Conservation (phyloP, 257 asterid genomes). For the Schizonepeta tenuifolia region DNA sequence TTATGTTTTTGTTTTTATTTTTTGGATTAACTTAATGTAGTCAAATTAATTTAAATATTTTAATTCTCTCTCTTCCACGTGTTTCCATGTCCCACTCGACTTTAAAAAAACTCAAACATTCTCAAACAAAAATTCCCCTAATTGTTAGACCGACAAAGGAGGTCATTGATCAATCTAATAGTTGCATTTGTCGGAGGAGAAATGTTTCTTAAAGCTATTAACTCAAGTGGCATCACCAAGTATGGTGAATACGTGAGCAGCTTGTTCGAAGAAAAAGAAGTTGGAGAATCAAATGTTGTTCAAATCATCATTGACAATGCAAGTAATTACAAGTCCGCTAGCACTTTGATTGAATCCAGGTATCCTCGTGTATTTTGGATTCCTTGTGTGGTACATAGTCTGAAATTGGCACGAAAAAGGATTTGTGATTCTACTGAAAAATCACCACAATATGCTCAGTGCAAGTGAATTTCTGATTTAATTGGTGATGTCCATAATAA, state of each 20-base stretch:
- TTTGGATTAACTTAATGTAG: no score
- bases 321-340: background rate
- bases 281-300: background rate
- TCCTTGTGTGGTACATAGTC: background rate
- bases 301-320: background rate
- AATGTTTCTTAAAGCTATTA: background rate
- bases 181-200: background rate
- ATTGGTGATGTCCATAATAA: background rate
- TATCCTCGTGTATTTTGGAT: background rate
- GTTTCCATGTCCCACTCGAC: no score
- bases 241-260: background rate
- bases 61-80: no score
- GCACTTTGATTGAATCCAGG: background rate
- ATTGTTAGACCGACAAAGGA: no score
- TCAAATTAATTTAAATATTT: no score
- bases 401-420: background rate
- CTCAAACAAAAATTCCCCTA: no score
- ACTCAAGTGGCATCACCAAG: background rate
- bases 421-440: background rate
- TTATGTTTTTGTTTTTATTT: no score
- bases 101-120: no score
- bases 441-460: background rate
- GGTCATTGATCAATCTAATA: conserved; percentile 2
- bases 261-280: background rate
- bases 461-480: background rate